Evolutionary conservation across 495 filamentous ascomycete genomes (phyloP), one percentile per base, ranked within the genome.

Genomic region (Penicillium alfredii): DNA sequence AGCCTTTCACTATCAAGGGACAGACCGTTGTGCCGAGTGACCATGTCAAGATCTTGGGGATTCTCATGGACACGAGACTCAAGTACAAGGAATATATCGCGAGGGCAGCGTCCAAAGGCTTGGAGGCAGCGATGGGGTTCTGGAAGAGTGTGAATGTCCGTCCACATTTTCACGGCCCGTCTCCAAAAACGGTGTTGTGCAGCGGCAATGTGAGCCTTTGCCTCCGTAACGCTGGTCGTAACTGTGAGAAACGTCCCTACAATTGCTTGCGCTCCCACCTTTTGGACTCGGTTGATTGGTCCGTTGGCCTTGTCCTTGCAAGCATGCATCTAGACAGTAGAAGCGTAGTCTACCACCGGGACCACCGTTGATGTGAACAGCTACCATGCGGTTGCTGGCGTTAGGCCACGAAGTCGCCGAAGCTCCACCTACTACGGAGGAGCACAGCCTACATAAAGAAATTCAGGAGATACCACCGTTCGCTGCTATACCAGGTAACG

Each of bases 251-350:
- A 34, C 23, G 32, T 34, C 35, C 48, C n/a, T 47, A 49, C 28
- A 32, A 61, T 53, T 1, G 51, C 53, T 38, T 57, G 53, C 17
- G 47, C 53, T 32, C 47, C 47, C 27, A 55, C 36, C 37, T 45
- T 48, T 40, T 60, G 44, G n/a, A 60, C 32, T 21, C 46, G 35
- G 25, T 34, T 34, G 32, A 23, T 38, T 11, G 22, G n/a, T n/a
- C n/a, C n/a, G n/a, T n/a, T n/a, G n/a, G n/a, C n/a, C n/a, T n/a
- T n/a, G n/a, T n/a, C n/a, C n/a, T n/a, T n/a, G n/a, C n/a, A n/a
- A n/a, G n/a, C n/a, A n/a, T n/a, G n/a, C n/a, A n/a, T n/a, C n/a
- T n/a, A n/a, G n/a, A n/a, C n/a, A n/a, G n/a, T n/a, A n/a, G n/a
- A n/a, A n/a, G n/a, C n/a, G n/a, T n/a, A n/a, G n/a, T n/a, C n/a